These are phyloP conservation scores for Ilyonectria destructans DNA, from an alignment of 2,329 filamentous ascomycete genomes.

Conservation along the genomic window DNA sequence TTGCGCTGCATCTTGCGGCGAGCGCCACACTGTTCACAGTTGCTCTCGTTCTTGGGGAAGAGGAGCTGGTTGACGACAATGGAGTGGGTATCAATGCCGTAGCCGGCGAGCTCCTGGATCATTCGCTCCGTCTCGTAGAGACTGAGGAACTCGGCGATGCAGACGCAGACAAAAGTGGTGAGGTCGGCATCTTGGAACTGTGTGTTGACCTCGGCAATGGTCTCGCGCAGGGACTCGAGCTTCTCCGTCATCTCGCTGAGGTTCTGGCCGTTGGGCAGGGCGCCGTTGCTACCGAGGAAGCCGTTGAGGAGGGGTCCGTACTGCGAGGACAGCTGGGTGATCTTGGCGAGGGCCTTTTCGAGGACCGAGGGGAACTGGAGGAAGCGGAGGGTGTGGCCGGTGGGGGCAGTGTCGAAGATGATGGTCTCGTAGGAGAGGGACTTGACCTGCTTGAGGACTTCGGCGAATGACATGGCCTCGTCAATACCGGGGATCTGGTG, in stretches of 20 bases:
- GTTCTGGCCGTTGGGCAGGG: slow-evolving; percentile 91
- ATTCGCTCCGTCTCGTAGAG: slow-evolving; percentile 99
- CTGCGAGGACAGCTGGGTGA: slow-evolving; percentile 93
- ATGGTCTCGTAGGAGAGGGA: slow-evolving; percentile 99
- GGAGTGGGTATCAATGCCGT: slow-evolving; percentile 95
- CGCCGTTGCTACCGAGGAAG: slow-evolving; percentile 83
- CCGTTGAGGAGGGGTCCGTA: slow-evolving; percentile 97
- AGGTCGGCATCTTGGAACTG: slow-evolving; percentile 98
- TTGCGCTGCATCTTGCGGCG: slow-evolving; percentile 99
- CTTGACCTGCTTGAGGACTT: slow-evolving; percentile 99
- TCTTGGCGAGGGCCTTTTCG: slow-evolving; percentile 97
- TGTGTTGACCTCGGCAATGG: slow-evolving; percentile 94
- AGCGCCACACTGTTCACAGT: slow-evolving; percentile 96
- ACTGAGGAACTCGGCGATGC: slow-evolving; percentile 96
- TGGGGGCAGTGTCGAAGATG: slow-evolving; percentile 98
- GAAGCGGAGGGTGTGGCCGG: slow-evolving; percentile 97
- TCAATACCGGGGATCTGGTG: slow-evolving; percentile 95
- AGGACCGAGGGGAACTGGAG: slow-evolving; percentile 98
- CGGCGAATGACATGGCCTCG: slow-evolving; percentile 99
- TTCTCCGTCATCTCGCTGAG: slow-evolving; percentile 94
- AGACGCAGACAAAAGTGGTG: slow-evolving; percentile 98
- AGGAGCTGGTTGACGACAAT: slow-evolving; percentile 99
- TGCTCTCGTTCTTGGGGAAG: slow-evolving; percentile 88
- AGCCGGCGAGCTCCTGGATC: slow-evolving; percentile 97
- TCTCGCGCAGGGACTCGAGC: slow-evolving; percentile 93